Conservation (phyloP, 2,329 filamentous ascomycete species). For the Penicillium hesseltinei region DNA sequence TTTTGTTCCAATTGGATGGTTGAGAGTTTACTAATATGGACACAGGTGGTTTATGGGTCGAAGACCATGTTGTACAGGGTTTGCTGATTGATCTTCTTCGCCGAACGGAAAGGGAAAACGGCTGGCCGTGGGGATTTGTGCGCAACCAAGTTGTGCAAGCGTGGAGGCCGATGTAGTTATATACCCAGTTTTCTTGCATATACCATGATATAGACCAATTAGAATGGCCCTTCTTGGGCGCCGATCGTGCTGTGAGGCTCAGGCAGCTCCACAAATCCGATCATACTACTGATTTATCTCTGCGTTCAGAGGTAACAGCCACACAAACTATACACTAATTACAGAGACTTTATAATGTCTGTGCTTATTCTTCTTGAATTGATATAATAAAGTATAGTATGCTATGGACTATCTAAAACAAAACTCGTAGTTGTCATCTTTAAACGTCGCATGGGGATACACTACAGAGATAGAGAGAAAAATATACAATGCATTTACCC, state of each 20-base stretch:
- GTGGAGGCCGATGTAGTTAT: conserved; percentile 4
- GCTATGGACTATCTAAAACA: neutral
- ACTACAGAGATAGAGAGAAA: no score
- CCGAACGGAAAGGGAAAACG: conserved; percentile 9
- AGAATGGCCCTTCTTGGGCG: neutral
- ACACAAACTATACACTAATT: neutral
- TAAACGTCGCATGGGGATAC: no score
- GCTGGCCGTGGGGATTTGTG: conserved; percentile 12
- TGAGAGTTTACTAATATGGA: neutral
- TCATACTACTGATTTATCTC: neutral
- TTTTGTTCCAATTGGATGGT: neutral
- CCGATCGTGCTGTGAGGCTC: neutral
- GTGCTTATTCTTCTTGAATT: no score
- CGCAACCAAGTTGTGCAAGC: conserved; percentile 5
- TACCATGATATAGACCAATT: neutral
- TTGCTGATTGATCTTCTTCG: conserved; percentile 10
- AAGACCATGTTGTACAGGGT: conserved; percentile 21
- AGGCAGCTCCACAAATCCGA: neutral
- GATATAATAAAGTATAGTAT: neutral
- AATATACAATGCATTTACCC: no score
- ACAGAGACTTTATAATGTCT: no score
- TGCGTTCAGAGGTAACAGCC: neutral
- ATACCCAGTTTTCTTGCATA: neutral
- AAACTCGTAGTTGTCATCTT: no score
- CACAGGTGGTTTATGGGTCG: conserved; percentile 32